A percentile compares a stretch with the other conserved stretches of the same genome.
Conservation (phyloP, 2,329 filamentous ascomycete genomes). For the Pleoardoris graminearum region DNA sequence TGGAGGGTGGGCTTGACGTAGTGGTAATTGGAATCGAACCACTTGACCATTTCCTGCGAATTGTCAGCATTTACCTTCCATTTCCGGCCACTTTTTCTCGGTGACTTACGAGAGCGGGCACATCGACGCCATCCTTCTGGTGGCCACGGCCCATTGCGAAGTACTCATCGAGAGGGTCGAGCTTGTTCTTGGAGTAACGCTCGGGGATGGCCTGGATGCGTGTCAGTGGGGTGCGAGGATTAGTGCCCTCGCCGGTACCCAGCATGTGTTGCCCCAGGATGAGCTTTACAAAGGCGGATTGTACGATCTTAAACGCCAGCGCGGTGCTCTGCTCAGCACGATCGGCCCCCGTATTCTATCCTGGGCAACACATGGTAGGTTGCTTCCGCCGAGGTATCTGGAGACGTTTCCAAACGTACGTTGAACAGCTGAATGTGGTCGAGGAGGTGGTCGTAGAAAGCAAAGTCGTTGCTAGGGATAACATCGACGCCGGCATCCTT, state of each 20-base stretch:
- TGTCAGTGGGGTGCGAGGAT: constrained; percentile 25
- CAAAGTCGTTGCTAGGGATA: constrained; percentile 99
- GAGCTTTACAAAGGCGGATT: neutral
- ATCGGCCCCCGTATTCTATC: too few species aligned
- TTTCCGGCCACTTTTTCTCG: too few species aligned
- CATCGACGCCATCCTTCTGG: constrained; percentile 92
- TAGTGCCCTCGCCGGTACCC: too few species aligned
- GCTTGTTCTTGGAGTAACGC: constrained; percentile 87
- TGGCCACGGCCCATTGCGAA: constrained; percentile 99
- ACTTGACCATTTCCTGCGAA: constrained; percentile 99
- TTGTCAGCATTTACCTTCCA: too few species aligned
- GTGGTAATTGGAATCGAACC: constrained; percentile 99
- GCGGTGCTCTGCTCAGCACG: too few species aligned
- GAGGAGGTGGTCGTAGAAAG: constrained; percentile 96
- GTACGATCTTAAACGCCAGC: too few species aligned
- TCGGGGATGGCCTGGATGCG: constrained; percentile 77
- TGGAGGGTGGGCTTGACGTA: constrained; percentile 99
- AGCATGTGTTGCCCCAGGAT: constrained; percentile 10
- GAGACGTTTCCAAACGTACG: constrained; percentile 59
- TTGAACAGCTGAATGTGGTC: constrained; percentile 98
- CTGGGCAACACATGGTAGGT: too few species aligned
- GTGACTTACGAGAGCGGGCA: constrained; percentile 71
- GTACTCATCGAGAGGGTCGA: constrained; percentile 91
- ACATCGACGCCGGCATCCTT: constrained; percentile 96
- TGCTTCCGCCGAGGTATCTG: constrained; percentile 9